Evolutionary conservation across 169 alveolate species (phyloP), one percentile per base, ranked within the genome.

Genomic region (Ichthyophthirius multifiliis): DNA sequence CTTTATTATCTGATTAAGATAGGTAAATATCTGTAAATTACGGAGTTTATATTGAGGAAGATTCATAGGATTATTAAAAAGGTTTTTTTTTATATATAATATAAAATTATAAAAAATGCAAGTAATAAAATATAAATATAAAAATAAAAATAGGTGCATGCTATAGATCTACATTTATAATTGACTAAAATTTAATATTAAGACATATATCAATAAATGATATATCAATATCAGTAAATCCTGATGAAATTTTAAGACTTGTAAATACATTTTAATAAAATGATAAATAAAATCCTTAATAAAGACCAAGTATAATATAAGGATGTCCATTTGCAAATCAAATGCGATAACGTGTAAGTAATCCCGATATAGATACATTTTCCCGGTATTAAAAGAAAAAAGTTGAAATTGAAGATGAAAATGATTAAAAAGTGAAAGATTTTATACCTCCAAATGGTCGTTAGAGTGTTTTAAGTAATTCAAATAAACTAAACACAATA

Each of bases 131-230:
- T 41, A n/a, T n/a, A n/a, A n/a, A n/a, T n/a, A n/a, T n/a, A n/a
- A n/a, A n/a, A n/a, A n/a, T n/a, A n/a, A n/a, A n/a, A n/a, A n/a
- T n/a, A 48, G 83, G 83, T 7, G 71, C 74, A 23, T 20, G 99
- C 23, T 94, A 97, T 71, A 95, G 99, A 82, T 99, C 99, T 9
- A 96, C 99, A 74, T 98, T 97, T 93, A 89, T 99, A 77, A 98
- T 99, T 87, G 99, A 98, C 89, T 94, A 95, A 75, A 92, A 97
- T 67, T 99, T 99, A 74, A 83, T 97, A 64, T 93, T 99, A 41
- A 98, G 99, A 84, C 99, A 97, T 81, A 91, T 90, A 79, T 93
- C 95, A 34, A 96, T 98, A 81, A 96, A 98, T 89, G 99, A 98
- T 94, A 37, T 43, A 2, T 45, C 48, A 9, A 45, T 71, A 10